Conservation (phyloP, 2,329 filamentous ascomycete genomes). For the Coniochaeta hoffmannii region DNA sequence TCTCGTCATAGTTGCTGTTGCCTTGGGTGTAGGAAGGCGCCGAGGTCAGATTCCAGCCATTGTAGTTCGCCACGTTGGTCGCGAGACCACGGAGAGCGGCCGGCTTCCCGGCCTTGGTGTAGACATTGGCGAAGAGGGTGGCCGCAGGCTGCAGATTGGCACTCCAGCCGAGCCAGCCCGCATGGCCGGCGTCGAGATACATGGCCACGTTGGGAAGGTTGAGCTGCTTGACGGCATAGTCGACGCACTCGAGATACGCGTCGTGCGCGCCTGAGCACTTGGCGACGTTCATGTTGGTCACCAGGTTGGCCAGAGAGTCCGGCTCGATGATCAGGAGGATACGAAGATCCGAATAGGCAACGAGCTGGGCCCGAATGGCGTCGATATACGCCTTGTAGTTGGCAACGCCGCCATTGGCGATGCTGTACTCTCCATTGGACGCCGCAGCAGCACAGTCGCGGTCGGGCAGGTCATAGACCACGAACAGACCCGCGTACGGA, state of each 20-base stretch:
- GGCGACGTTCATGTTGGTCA: conserved; percentile 44
- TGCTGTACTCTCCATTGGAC: conserved; percentile 48
- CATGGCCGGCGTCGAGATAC: conserved; percentile 52
- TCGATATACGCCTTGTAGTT: conserved; percentile 52
- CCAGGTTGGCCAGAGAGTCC: conserved; percentile 51
- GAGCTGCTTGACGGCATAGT: conserved; percentile 42
- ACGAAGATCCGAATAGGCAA: conserved; percentile 34
- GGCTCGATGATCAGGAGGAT: conserved; percentile 43
- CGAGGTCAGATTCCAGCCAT: conserved; percentile 33
- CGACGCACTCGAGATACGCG: conserved; percentile 40
- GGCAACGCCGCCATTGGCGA: conserved; percentile 40
- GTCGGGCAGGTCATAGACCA: conserved; percentile 51
- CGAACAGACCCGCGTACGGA: conserved; percentile 39
- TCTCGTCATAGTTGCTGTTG: conserved; percentile 44
- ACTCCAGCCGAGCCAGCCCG: conserved; percentile 51
- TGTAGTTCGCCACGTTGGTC: conserved; percentile 55
- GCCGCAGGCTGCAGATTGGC: conserved; percentile 44
- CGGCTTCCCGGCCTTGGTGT: conserved; percentile 41
- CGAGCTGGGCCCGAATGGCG: conserved; percentile 32
- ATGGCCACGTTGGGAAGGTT: conserved; percentile 49
- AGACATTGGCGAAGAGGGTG: conserved; percentile 36
- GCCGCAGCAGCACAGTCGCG: conserved; percentile 50
- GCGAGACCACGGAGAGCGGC: conserved; percentile 43
- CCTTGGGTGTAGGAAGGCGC: conserved; percentile 38
- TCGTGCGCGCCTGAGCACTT: conserved; percentile 41